phyloP scores from a whole-genome alignment of 768 basidiomycete species.

The Tricholoma sp. region DNA sequence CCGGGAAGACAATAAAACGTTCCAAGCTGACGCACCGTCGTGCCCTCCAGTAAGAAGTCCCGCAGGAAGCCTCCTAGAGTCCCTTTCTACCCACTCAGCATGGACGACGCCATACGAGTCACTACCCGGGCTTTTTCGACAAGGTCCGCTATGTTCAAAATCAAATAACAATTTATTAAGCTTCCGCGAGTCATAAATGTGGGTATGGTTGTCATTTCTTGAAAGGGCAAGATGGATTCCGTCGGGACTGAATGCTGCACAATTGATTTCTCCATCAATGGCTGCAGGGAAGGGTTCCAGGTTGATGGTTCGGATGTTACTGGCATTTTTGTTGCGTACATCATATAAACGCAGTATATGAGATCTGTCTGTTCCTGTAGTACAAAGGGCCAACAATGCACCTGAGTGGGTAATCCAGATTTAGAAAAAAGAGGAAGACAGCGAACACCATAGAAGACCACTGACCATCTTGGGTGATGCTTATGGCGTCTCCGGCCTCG shows the following conservation, averaged over 20 bases:
- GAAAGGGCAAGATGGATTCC: conserved; percentile 55
- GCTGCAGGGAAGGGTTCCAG: conserved; percentile 30
- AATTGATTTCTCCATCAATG: conserved; percentile 41
- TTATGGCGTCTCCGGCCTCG: conserved; percentile 52
- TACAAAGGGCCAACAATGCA: conserved; percentile 26
- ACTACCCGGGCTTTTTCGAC: conserved; percentile 24
- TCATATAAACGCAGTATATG: conserved; percentile 51
- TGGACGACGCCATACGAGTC: conserved; percentile 46
- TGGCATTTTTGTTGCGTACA: conserved; percentile 27
- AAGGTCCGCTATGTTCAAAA: conserved; percentile 39
- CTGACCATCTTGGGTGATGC: conserved; percentile 41
- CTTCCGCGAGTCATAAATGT: conserved; percentile 62
- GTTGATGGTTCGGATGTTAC: conserved; percentile 22
- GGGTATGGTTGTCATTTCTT: conserved; percentile 51
- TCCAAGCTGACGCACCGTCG: conserved; percentile 43
- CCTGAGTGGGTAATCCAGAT: conserved; percentile 18
- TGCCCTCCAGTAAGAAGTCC: conserved; percentile 58
- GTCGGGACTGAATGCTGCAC: conserved; percentile 53
- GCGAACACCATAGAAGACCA: background rate
- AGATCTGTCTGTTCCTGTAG: conserved; percentile 18
- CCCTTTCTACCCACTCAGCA: conserved; percentile 47
- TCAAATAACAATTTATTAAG: conserved; percentile 40
- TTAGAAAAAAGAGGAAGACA: background rate
- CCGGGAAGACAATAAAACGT: background rate
- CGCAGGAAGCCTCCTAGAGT: conserved; percentile 24